These are phyloP conservation scores for Colletotrichum spinosum DNA, from an alignment of 2,329 filamentous ascomycete species.

Conservation along the genomic window DNA sequence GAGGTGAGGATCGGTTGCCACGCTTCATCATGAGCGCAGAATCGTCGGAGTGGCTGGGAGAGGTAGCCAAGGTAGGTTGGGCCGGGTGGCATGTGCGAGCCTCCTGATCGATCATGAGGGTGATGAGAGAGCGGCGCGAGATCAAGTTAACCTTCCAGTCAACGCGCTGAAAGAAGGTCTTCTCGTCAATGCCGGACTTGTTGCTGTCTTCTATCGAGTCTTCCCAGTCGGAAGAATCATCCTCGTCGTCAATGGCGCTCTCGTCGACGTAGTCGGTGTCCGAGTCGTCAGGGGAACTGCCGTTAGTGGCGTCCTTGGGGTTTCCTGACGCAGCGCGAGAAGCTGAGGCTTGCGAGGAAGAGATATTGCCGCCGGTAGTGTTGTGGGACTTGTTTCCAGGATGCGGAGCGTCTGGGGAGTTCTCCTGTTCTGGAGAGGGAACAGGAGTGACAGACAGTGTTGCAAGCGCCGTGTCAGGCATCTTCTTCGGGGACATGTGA, in stretches of 20 bases:
- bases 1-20: constrained; percentile 59
- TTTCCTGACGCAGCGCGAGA: constrained; percentile 67
- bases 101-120: constrained; percentile 85
- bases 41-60: constrained; percentile 71
- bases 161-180: constrained; percentile 87
- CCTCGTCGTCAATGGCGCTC: constrained; percentile 83
- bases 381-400: constrained; percentile 63
- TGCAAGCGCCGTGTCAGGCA: constrained; percentile 53
- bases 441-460: constrained; percentile 47
- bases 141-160: constrained; percentile 88
- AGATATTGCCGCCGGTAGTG: constrained; percentile 88
- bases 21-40: constrained; percentile 74
- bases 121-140: constrained; percentile 89
- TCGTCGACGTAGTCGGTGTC: constrained; percentile 80
- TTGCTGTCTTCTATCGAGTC: constrained; percentile 83
- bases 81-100: constrained; percentile 59
- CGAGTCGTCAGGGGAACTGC: constrained; percentile 62
- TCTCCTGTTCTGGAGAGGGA: constrained; percentile 69
- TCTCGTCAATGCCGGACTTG: constrained; percentile 84
- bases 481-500: constrained; percentile 57
- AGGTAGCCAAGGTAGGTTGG: constrained; percentile 57
- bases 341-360: constrained; percentile 74
- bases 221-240: constrained; percentile 70
- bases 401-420: constrained; percentile 48
- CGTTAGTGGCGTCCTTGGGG: constrained; percentile 63